phyloP scores from a whole-genome alignment of 73 alveolate species.

The Effrenium voratum region DNA sequence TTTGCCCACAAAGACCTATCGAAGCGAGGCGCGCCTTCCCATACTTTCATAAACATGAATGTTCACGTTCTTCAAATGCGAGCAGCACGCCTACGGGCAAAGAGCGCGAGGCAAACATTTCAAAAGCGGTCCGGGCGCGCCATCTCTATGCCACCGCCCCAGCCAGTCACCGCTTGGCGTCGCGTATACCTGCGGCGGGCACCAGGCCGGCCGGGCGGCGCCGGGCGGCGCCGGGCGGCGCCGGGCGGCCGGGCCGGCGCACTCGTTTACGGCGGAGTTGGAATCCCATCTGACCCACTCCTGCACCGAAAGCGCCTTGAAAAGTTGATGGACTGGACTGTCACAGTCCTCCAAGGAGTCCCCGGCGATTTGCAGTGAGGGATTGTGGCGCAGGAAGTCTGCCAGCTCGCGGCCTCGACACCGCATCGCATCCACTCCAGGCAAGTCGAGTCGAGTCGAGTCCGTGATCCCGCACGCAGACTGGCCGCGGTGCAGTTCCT shows the following conservation, averaged over 20 bases:
- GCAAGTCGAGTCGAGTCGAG: too few species aligned
- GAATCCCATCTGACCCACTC: slow-evolving; percentile 81
- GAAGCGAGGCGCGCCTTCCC: slow-evolving; percentile 18
- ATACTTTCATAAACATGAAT: slow-evolving; percentile 70
- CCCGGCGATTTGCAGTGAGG: slow-evolving; percentile 57
- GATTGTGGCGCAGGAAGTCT: background rate
- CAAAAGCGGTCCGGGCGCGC: background rate
- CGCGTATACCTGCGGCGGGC: slow-evolving; percentile 29
- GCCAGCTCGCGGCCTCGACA: slow-evolving; percentile 48
- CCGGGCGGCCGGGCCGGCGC: background rate
- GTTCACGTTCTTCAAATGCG: slow-evolving; percentile 30
- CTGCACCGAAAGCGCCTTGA: background rate
- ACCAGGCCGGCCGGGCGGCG: too few species aligned
- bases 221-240: too few species aligned
- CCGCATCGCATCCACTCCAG: too few species aligned
- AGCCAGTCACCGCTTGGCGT: slow-evolving; percentile 73
- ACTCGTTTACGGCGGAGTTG: slow-evolving; percentile 46
- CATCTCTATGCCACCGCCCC: slow-evolving; percentile 94
- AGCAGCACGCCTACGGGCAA: slow-evolving; percentile 51
- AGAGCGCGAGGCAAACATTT: background rate
- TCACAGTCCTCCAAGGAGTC: slow-evolving; percentile 58
- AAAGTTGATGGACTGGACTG: background rate
- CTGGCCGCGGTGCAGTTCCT: too few species aligned
- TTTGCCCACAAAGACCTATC: background rate
- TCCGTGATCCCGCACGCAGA: too few species aligned